Evolutionary conservation across 306 rosid genomes (phyloP).

Genomic region (Begonia loranthoides): DNA sequence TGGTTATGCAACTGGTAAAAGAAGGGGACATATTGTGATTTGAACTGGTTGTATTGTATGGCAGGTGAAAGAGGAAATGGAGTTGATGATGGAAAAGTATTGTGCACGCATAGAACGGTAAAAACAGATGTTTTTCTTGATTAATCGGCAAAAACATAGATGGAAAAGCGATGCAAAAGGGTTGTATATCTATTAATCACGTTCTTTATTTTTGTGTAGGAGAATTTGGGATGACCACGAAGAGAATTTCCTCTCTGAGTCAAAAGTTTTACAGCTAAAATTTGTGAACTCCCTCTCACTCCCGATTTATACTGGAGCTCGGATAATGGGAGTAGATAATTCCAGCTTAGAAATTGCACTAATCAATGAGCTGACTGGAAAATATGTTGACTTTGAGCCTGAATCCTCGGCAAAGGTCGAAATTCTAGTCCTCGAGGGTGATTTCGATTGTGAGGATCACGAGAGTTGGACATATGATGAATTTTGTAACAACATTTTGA

Average conservation of each 20-base stretch:
- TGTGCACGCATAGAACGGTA: conserved; percentile 62
- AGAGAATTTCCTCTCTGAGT: conserved; percentile 32
- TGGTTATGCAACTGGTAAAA: no score
- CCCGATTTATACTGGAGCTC: conserved; percentile 93
- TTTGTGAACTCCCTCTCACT: conserved; percentile 57
- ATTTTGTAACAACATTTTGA: conserved; percentile 73
- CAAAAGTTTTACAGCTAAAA: conserved; percentile 58
- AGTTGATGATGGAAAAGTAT: conserved; percentile 64
- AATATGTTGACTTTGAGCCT: conserved; percentile 49
- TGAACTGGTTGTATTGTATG: conserved; percentile 14
- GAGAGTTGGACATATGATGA: conserved; percentile 53
- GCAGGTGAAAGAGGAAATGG: conserved; percentile 97
- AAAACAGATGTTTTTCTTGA: conserved; percentile 14
- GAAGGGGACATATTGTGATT: no score
- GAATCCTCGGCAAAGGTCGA: conserved; percentile 88
- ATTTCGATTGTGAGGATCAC: conserved; percentile 54
- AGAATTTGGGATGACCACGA: conserved; percentile 27
- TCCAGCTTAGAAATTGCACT: conserved; percentile 51
- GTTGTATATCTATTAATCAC: no score
- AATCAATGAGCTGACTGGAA: conserved; percentile 43
- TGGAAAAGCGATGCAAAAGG: no score
- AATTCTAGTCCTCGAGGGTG: conserved; percentile 92
- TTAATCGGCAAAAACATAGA: no score
- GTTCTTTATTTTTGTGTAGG: conserved; percentile 29
- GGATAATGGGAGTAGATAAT: conserved; percentile 83